These are phyloP conservation scores for Ceratorhiza oryzae-sativae DNA, from an alignment of 1,284 basidiomycete genomes.

Conservation along the genomic window DNA sequence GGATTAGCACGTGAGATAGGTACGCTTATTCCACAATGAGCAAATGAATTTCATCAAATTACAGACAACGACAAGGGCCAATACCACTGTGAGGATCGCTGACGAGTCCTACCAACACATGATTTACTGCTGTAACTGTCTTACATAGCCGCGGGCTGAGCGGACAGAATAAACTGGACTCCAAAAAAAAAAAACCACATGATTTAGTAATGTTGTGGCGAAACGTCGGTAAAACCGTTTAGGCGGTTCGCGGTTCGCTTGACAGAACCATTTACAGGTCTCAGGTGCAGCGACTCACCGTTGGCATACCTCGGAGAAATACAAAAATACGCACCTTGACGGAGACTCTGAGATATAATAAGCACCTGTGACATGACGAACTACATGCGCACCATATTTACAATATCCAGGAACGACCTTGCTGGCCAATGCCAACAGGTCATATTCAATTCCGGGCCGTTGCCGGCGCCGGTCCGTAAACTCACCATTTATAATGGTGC, in stretches of 20 bases:
- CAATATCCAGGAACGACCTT: background rate
- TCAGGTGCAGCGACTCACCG: background rate
- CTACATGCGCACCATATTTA: too few species aligned
- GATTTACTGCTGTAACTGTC: too few species aligned
- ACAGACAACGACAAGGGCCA: background rate
- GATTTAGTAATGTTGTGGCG: background rate
- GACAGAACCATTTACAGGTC: background rate
- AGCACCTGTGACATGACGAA: background rate
- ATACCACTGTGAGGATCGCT: background rate
- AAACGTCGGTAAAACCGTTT: background rate
- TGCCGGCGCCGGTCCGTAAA: too few species aligned
- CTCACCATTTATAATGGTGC: too few species aligned
- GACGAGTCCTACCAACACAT: too few species aligned
- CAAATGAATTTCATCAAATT: background rate
- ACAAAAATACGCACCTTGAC: background rate
- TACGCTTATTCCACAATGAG: background rate
- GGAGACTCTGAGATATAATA: conserved; percentile 3
- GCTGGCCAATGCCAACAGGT: background rate
- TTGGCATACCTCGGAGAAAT: conserved; percentile 13
- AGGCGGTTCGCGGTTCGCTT: background rate
- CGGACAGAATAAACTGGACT: background rate
- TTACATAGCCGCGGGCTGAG: too few species aligned
- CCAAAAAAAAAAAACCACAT: background rate
- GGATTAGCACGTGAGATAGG: background rate
- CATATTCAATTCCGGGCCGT: too few species aligned